phyloP scores from a whole-genome alignment of 345 rosid species.

The Sisymbrium altissimum region DNA sequence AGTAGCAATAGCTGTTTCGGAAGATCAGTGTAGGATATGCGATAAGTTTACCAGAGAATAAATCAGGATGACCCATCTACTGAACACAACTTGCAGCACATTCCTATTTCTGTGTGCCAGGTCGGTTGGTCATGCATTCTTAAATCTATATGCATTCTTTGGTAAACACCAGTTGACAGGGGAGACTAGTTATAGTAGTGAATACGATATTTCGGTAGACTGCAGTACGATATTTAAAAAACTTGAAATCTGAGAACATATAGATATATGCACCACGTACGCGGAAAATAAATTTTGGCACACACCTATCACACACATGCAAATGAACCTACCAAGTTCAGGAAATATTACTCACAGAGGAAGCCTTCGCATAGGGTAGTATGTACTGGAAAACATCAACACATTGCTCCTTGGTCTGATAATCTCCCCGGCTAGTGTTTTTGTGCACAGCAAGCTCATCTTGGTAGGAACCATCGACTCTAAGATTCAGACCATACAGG shows the following conservation, averaged over 20 bases:
- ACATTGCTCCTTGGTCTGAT: constrained; percentile 96
- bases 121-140: constrained; percentile 16
- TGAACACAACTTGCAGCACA: constrained; percentile 5
- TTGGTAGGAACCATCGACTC: constrained; percentile 82
- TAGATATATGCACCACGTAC: constrained; percentile 1
- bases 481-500: constrained; percentile 91
- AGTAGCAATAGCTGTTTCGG: constrained; percentile 2
- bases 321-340: constrained; percentile 19
- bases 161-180: constrained; percentile 15
- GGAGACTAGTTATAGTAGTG: constrained; percentile 13
- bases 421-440: constrained; percentile 90
- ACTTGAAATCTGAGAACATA: neutral
- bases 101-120: neutral
- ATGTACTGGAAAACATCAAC: constrained; percentile 98
- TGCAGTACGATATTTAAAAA: neutral
- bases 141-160: neutral
- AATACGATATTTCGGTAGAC: neutral
- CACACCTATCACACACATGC: neutral
- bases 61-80: neutral
- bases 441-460: constrained; percentile 87
- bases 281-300: constrained; percentile 15
- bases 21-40: constrained; percentile 13
- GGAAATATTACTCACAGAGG: constrained; percentile 70
- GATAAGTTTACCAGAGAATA: constrained; percentile 6
- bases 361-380: constrained; percentile 82